Conservation (phyloP, 140 eudicot genomes). For the Senecio squalidus region DNA sequence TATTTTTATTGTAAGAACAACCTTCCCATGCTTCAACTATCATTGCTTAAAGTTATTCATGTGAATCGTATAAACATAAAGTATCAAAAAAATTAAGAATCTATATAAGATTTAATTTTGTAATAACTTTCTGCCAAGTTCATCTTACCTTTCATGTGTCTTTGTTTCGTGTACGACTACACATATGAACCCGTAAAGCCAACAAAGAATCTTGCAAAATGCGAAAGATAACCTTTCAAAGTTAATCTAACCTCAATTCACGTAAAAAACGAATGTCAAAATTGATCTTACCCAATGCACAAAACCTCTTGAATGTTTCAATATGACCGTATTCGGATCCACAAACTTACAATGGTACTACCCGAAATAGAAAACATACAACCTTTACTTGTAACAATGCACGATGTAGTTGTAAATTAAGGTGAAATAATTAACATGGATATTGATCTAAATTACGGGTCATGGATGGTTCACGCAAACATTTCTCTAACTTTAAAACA, state of each 20-base stretch:
- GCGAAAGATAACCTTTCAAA: slow-evolving; percentile 5
- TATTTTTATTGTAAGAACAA: no score
- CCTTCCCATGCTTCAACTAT: no score
- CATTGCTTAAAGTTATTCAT: no score
- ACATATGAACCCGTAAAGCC: slow-evolving; percentile 80
- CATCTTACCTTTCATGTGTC: slow-evolving; percentile 52
- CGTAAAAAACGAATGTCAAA: background rate
- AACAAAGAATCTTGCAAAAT: slow-evolving; percentile 57
- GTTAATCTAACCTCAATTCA: background rate
- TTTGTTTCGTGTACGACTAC: slow-evolving; percentile 59
- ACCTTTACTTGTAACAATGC: background rate
- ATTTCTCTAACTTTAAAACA: slow-evolving; percentile 39
- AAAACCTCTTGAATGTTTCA: slow-evolving; percentile 73
- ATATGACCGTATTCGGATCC: slow-evolving; percentile 93
- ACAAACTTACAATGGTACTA: slow-evolving; percentile 57
- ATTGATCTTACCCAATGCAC: slow-evolving; percentile 60
- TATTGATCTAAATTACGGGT: slow-evolving; percentile 58
- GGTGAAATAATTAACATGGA: background rate
- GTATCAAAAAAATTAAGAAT: background rate
- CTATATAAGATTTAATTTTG: background rate
- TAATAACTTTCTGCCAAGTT: background rate
- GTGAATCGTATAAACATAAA: slow-evolving; percentile 29
- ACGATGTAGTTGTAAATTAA: background rate
- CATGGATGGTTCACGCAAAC: slow-evolving; percentile 93
- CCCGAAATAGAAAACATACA: slow-evolving; percentile 36